These are phyloP conservation scores for Auxenochlorella pyrenoidosa DNA, from an alignment of 139 green algal species.

Conservation along the genomic window DNA sequence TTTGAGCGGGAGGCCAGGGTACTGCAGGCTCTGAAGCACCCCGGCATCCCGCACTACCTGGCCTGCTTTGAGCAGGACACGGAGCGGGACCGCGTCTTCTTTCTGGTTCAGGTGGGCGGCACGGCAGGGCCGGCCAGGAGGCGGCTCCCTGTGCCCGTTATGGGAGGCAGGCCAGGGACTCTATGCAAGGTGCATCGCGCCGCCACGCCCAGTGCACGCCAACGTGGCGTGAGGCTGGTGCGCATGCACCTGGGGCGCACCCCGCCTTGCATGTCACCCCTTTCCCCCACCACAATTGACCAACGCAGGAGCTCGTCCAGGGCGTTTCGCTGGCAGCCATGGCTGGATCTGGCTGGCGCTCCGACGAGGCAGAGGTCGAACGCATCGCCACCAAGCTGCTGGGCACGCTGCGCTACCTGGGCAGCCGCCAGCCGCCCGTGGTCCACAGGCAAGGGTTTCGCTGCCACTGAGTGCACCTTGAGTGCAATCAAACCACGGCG, in stretches of 20 bases:
- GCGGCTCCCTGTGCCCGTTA: too few species aligned
- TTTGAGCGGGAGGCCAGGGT: slow-evolving; percentile 88
- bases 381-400: slow-evolving; percentile 76
- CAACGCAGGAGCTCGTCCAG: too few species aligned
- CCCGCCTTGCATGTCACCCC: too few species aligned
- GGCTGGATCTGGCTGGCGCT: slow-evolving; percentile 65
- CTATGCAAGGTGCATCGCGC: too few species aligned
- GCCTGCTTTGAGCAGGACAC: slow-evolving; percentile 92
- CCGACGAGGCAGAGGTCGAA: slow-evolving; percentile 62
- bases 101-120: slow-evolving; percentile 81
- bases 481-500: too few species aligned
- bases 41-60: slow-evolving; percentile 85
- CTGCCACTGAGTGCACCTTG: too few species aligned
- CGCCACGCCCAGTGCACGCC: too few species aligned
- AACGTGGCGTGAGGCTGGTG: too few species aligned
- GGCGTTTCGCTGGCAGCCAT: slow-evolving; percentile 66
- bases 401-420: slow-evolving; percentile 83
- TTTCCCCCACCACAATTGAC: too few species aligned
- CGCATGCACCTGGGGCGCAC: too few species aligned
- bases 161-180: too few species aligned
- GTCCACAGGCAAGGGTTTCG: slow-evolving; percentile 47
- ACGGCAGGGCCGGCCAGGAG: too few species aligned
- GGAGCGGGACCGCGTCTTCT: slow-evolving; percentile 78
- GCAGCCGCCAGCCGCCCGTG: slow-evolving; percentile 56
- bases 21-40: slow-evolving; percentile 60